Evolutionary conservation across 331 rosid species (phyloP).

Genomic region (Phaseolus coccineus): DNA sequence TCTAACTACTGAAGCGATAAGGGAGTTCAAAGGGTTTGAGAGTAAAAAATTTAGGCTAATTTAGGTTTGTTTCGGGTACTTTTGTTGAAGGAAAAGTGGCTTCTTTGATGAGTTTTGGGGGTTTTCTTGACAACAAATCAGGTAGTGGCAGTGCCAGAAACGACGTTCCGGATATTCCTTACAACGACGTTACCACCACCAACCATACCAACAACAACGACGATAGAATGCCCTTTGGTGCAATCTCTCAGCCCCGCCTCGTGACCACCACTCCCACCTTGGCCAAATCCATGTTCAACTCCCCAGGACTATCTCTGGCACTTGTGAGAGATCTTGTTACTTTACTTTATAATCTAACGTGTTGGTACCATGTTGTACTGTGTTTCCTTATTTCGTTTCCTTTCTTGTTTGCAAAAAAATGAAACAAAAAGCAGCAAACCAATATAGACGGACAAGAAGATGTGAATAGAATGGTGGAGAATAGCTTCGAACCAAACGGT

Average conservation of each 20-base stretch:
- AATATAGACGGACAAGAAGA: slow-evolving; percentile 82
- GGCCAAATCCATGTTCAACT: slow-evolving; percentile 90
- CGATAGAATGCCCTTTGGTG: slow-evolving; percentile 74
- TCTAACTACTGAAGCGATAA: neutral
- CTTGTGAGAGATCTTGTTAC: slow-evolving; percentile 59
- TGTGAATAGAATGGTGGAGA: slow-evolving; percentile 64
- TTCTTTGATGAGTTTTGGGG: slow-evolving; percentile 96
- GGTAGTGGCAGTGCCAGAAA: slow-evolving; percentile 67
- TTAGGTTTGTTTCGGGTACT: neutral
- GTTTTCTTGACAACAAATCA: slow-evolving; percentile 72
- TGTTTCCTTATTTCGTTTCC: neutral
- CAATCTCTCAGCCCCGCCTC: slow-evolving; percentile 73
- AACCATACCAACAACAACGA: slow-evolving; percentile 18
- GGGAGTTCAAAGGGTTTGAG: neutral
- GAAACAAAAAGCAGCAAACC: slow-evolving; percentile 56
- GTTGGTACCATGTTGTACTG: slow-evolving; percentile 12
- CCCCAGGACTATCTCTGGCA: slow-evolving; percentile 92
- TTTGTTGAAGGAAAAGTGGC: slow-evolving; percentile 26
- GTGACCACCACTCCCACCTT: slow-evolving; percentile 60
- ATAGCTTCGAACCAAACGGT: slow-evolving; percentile 55
- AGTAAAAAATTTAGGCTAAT: neutral
- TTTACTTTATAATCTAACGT: neutral
- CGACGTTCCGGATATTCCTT: slow-evolving; percentile 66
- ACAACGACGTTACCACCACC: slow-evolving; percentile 38
- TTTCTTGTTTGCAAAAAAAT: neutral